Percentiles rank a stretch among this genome's conserved stretches.
phyloP scores from a whole-genome alignment of 2,329 filamentous ascomycete genomes.

The Colletotrichum horii region DNA sequence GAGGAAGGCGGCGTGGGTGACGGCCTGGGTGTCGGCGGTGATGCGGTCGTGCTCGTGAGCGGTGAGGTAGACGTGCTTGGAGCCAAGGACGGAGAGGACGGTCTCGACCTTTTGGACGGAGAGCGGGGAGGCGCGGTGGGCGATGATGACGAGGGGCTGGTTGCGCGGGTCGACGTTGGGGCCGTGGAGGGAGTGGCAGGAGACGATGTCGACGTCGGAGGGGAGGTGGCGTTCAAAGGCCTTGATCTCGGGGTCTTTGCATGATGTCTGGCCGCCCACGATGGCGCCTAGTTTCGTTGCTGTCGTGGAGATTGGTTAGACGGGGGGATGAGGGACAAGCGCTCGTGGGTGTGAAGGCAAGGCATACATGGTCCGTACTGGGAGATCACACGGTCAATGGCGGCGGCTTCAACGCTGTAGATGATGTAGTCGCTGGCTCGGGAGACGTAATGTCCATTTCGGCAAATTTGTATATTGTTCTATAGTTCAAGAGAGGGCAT shows the following conservation, averaged over 20 bases:
- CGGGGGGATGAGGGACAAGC: background rate
- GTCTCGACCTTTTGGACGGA: conserved; percentile 80
- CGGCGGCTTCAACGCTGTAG: conserved; percentile 95
- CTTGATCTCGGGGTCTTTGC: conserved; percentile 94
- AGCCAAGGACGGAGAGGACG: conserved; percentile 82
- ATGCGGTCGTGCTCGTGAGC: conserved; percentile 93
- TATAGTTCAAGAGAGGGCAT: conserved; percentile 29
- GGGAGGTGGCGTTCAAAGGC: conserved; percentile 93
- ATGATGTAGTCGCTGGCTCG: conserved; percentile 98
- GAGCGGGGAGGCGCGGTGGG: conserved; percentile 82
- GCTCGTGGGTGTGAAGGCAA: background rate
- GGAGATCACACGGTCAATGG: conserved; percentile 86
- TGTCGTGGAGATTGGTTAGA: conserved; percentile 40
- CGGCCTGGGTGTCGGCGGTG: conserved; percentile 96
- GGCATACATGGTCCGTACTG: conserved; percentile 86
- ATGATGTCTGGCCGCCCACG: conserved; percentile 96
- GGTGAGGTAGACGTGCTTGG: conserved; percentile 86
- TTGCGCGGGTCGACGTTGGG: conserved; percentile 86
- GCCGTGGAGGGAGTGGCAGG: conserved; percentile 95
- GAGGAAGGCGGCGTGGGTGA: conserved; percentile 95
- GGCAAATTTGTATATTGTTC: conserved; percentile 86
- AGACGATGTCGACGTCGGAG: conserved; percentile 87
- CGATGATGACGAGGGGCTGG: conserved; percentile 92
- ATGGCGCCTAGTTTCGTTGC: conserved; percentile 95
- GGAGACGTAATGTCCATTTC: conserved; percentile 95